Percentiles rank a stretch among this genome's conserved stretches.
Conservation (phyloP, 2,329 filamentous ascomycete genomes). For the Colletotrichum horii region DNA sequence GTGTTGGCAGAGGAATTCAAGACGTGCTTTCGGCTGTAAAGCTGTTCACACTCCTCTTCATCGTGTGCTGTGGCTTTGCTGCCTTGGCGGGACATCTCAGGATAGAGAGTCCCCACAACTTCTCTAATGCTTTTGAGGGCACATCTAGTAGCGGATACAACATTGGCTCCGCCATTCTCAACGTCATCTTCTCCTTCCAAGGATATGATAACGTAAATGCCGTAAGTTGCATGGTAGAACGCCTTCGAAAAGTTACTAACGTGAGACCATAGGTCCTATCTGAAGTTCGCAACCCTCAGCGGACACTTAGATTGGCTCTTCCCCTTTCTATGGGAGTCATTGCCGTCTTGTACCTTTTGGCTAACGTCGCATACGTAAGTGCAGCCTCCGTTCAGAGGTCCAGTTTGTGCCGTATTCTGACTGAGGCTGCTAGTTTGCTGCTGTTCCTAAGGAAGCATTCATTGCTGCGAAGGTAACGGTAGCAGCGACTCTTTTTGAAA, state of each 20-base stretch:
- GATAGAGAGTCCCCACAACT: conserved; percentile 3
- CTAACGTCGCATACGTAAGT: conserved; percentile 13
- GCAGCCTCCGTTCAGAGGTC: no score
- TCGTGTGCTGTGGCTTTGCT: conserved; percentile 19
- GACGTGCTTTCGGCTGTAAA: conserved; percentile 13
- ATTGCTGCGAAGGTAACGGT: conserved; percentile 19
- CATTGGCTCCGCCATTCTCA: conserved; percentile 12
- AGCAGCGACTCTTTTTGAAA: conserved; percentile 15
- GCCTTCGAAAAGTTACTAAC: not conserved
- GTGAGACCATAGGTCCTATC: not conserved
- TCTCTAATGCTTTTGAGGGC: conserved; percentile 6
- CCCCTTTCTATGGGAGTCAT: conserved; percentile 14
- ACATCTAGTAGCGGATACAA: conserved; percentile 15
- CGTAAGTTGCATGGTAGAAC: not conserved
- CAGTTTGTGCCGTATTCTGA: not conserved
- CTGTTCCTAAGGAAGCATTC: conserved; percentile 17
- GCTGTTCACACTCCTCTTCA: conserved; percentile 12
- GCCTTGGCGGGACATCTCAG: conserved; percentile 5
- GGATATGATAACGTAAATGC: conserved; percentile 19
- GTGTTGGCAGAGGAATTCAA: conserved; percentile 1
- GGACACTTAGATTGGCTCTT: conserved; percentile 6
- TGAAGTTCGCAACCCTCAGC: conserved; percentile 18
- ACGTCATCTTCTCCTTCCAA: conserved; percentile 17
- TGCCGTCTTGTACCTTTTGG: conserved; percentile 6
- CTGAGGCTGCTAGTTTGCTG: not conserved